Evolutionary conservation across 768 basidiomycete genomes (phyloP), one percentile per base, ranked within the genome.

Genomic region (Lactarius sanguifluus): DNA sequence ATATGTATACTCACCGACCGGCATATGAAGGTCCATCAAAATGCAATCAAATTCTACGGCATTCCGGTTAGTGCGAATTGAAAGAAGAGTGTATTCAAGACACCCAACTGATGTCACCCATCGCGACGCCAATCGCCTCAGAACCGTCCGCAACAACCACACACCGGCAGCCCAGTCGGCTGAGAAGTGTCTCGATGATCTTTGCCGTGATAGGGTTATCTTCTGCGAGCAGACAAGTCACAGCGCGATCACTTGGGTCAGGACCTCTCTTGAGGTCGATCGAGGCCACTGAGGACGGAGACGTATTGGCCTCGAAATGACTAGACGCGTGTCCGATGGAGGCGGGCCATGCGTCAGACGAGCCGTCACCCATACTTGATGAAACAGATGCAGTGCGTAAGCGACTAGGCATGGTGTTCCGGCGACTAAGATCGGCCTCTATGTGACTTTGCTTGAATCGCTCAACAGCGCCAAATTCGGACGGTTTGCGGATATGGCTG

Each of bases 181-280:
- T 91, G 57, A 99, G 84, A 55, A 98, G 78, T 2, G 96, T 98
- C 77, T 98, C 95, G 58, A 98, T 89, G 58, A 99, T 98, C 81
- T 98, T 98, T 38, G 92, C 92, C 0, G 95, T 96, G 70, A 98
- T 98, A 1, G 97, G 97, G 73, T 99, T 98, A 72, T 98, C 95
- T 76, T 98, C 97, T 1, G 96, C 97, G 41, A 99, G 83, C 32
- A 99, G 76, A 73, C 94, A 95, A 47, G 95, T 97, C 62, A 98
- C 89, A n/a, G 90, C 88, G 47, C 93, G 86, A 74, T 96, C 94
- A 64, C 77, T 83, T n/a, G 85, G 87, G 74, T 93, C 91, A 5
- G 88, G 87, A 1, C 84, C 87, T 77, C 86, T 86, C 75, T 85
- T 84, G 75, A 92, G 75, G 72, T 94, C 92, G 70, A 91, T 88